Evolutionary conservation across 2,329 filamentous ascomycete species (phyloP), one percentile per base, ranked within the genome.

Genomic region (Hypoxylon sp.): DNA sequence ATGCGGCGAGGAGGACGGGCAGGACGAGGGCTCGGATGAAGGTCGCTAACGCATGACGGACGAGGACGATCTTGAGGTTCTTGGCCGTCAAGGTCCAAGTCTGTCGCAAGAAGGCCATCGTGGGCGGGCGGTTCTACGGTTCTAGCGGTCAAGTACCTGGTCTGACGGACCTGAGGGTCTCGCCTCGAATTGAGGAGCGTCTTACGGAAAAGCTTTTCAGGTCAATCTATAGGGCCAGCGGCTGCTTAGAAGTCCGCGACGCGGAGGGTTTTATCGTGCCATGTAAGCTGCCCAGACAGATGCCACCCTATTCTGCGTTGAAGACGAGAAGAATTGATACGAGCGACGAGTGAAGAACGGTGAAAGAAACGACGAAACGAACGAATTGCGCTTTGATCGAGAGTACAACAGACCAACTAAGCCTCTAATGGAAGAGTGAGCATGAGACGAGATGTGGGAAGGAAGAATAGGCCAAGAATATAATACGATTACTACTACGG

Each of bases 61-160:
- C 66, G 27, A 87, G 66, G 11, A 85, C 77, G 64, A 87, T 84
- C 51, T 82, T 80, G 50, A 87, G 75, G 68, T 88, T 88, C 72
- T 89, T 89, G 66, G 74, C 74, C 68, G 81, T 83, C 58, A 89
- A 75, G 45, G 85, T 88, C 78, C 81, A 80, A 48, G 82, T 81
- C 72, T 88, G 86, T 60, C 79, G 78, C 64, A 83, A 58, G 69
- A 86, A 75, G 43, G 76, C 75, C 83, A 85, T 86, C 49, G 43
- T 66, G 37, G 55, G 33, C 52, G 45, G 41, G 10, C 24, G 26
- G 4, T 37, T 29, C 4, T 35, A 35, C n/a, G 31, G 31, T 35
- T n/a, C 31, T 35, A 35, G 17, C 29, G 29, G 13, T 33, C 29
- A n/a, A 33, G 11, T 7, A n/a, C n/a, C n/a, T n/a, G 4, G n/a